Evolutionary conservation across 805 yeast genomes (phyloP).

Genomic region (Candida sonorensis): DNA sequence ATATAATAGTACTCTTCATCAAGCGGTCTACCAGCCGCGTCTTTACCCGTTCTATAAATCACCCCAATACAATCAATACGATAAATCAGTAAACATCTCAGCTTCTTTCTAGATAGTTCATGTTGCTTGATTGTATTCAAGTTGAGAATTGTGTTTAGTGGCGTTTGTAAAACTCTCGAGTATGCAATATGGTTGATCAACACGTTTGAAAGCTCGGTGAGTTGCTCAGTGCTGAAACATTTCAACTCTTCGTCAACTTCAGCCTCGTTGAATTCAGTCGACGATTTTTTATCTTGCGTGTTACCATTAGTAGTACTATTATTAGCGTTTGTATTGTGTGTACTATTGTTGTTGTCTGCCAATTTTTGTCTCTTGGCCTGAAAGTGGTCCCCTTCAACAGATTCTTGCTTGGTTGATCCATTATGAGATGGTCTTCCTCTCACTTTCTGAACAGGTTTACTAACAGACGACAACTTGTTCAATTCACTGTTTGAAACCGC

Average conservation of each 20-base stretch:
- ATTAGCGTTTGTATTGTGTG: no score
- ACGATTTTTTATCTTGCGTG: no score
- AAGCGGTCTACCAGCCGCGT: slow-evolving; percentile 91
- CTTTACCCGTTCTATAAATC: slow-evolving; percentile 84
- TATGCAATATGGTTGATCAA: slow-evolving; percentile 83
- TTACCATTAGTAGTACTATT: not conserved
- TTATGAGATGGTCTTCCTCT: no score
- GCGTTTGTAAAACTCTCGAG: slow-evolving; percentile 82
- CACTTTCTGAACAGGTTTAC: no score
- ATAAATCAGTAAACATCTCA: slow-evolving; percentile 37
- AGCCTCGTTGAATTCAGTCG: slow-evolving; percentile 14
- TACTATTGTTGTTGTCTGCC: not conserved
- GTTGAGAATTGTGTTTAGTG: slow-evolving; percentile 56
- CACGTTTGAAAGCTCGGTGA: slow-evolving; percentile 55
- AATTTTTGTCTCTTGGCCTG: slow-evolving; percentile 1
- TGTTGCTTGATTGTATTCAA: slow-evolving; percentile 53
- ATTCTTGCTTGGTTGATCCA: no score
- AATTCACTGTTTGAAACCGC: no score
- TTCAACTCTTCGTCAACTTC: slow-evolving; percentile 24
- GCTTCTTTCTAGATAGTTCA: slow-evolving; percentile 35
- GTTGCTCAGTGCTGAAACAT: slow-evolving; percentile 32
- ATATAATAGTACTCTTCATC: slow-evolving; percentile 93
- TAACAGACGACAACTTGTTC: no score
- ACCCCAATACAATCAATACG: slow-evolving; percentile 70
- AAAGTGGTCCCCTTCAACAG: not conserved